Base-by-base conservation (phyloP, 225 moss, liverwort and hornwort genomes). In the Sphagnum contortum region DNA sequence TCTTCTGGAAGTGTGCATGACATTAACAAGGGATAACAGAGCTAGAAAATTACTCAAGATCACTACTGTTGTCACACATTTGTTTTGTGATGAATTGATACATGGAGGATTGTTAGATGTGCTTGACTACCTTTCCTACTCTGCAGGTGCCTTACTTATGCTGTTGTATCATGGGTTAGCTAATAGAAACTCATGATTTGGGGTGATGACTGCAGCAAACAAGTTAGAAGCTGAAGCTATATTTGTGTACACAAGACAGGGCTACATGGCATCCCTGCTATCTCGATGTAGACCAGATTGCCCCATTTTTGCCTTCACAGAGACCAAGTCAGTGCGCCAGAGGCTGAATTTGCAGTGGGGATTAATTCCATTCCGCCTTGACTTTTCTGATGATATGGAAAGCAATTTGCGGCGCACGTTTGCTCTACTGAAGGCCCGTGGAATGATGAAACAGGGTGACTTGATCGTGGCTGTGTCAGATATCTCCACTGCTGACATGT, bases 261-360 rank as follows among this genome's bases (percentile, higher is more conserved):
- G 98, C 11, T 91, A 98, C 77, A 98, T 98, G 98, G 98, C 98
- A 5, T 87, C 89, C 9, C 84, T 98, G 5, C 73, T 98, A 44
- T 98, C 98, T 48, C 81, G 98, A 68, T 89, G 82, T 52, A 75
- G 98, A 57, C 98, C 98, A 5, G 98, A 98, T 75, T 93, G 93
- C 70, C 98, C 98, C 48, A 93, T 98, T 61, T 98, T 98, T 72
- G 98, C 98, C 11, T 98, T 98, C 86, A 98, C 98, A 1, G 93
- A 93, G 65, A 86, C 84, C 44, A 93, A 76, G 64, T 73, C 74
- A 9, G 82, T 98, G 47, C 83, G 98, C 66, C 94, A 89, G 63
- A 83, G 93, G 47, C 76, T 98, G 71, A 98, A 98, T 67, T 64
- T 98, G 57, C 92, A 91, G 68, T 98, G 98, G 98, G 98, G 98